phyloP scores from a whole-genome alignment of 108 stramenopile genomes.

The Skeletonema menzelii region DNA sequence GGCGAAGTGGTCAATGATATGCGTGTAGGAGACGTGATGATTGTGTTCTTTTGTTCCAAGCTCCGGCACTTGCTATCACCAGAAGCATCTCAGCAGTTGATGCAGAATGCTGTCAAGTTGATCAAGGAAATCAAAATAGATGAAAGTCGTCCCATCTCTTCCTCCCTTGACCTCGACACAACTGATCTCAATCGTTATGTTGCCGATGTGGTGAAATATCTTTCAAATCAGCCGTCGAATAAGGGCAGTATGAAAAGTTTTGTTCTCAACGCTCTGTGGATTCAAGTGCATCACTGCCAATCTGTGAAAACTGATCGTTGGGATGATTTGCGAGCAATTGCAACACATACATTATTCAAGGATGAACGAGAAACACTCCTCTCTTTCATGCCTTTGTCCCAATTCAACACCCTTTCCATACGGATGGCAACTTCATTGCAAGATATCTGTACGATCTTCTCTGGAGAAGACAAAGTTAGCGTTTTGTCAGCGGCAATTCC shows the following conservation, averaged over 20 bases:
- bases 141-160: not conserved
- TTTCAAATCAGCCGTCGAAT: constrained; percentile 1
- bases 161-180: not conserved
- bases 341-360: not conserved
- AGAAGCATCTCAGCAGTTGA: not conserved
- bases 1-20: not conserved
- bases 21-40: not conserved
- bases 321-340: not conserved
- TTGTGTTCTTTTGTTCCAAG: not conserved
- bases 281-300: constrained; percentile 1
- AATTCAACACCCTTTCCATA: not conserved
- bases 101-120: not conserved
- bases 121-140: not conserved
- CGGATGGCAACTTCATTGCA: not conserved
- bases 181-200: not conserved
- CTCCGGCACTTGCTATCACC: not conserved
- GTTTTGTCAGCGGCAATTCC: not conserved
- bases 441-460: not conserved
- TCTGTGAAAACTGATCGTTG: not conserved
- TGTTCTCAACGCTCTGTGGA: constrained; percentile 17
- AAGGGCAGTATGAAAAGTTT: not conserved
- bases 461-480: not conserved
- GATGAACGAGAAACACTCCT: constrained; percentile 2
- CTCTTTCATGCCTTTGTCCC: not conserved
- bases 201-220: not conserved